These are phyloP conservation scores for Sphenostylis stenocarpa DNA, from an alignment of 306 rosid species.

Conservation along the genomic window DNA sequence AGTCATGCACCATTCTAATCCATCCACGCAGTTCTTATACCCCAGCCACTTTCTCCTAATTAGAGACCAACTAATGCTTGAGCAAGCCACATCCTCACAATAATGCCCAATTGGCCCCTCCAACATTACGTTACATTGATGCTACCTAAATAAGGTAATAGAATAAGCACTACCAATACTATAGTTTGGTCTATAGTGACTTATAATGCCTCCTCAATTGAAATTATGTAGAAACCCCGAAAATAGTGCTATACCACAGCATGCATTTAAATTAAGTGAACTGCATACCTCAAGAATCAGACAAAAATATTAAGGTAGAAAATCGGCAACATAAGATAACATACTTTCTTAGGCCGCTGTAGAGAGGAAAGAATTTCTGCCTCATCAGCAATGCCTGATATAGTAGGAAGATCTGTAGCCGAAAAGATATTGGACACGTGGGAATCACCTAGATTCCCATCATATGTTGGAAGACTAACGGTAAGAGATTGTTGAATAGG, in stretches of 20 bases:
- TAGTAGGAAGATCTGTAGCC: slow-evolving; percentile 83
- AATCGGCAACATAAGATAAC: slow-evolving; percentile 36
- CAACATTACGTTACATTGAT: slow-evolving; percentile 15
- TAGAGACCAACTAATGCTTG: slow-evolving; percentile 1
- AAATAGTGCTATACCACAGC: slow-evolving; percentile 5
- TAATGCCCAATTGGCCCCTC: background rate
- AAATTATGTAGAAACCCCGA: slow-evolving; percentile 20
- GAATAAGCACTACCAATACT: slow-evolving; percentile 3
- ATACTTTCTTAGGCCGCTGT: slow-evolving; percentile 92
- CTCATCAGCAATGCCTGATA: slow-evolving; percentile 87
- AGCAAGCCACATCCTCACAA: background rate
- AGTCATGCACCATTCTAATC: slow-evolving; percentile 14
- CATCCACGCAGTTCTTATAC: background rate
- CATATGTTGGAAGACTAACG: slow-evolving; percentile 79
- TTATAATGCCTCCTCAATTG: slow-evolving; percentile 20
- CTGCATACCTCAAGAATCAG: slow-evolving; percentile 14
- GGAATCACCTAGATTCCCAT: slow-evolving; percentile 63
- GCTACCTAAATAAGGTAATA: background rate
- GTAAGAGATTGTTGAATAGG: slow-evolving; percentile 88
- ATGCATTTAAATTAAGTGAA: slow-evolving; percentile 19
- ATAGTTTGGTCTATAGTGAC: background rate
- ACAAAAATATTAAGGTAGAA: slow-evolving; percentile 23
- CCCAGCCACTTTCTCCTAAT: background rate
- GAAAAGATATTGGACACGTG: slow-evolving; percentile 69
- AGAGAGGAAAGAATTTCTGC: slow-evolving; percentile 98